phyloP scores from a whole-genome alignment of 305 asterid species.

The Striga hermonthica region DNA sequence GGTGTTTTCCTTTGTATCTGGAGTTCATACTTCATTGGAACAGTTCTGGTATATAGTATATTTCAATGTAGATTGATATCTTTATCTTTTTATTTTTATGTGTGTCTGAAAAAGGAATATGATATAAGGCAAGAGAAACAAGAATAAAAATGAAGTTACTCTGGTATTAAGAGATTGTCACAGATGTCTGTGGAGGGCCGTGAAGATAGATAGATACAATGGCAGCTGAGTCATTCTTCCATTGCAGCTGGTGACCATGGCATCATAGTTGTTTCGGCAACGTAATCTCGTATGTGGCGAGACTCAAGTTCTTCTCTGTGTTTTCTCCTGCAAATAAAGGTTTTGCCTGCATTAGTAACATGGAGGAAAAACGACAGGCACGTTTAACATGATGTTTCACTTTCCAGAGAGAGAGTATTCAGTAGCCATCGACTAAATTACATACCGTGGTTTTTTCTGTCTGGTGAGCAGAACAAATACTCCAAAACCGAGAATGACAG shows the following conservation, averaged over 20 bases:
- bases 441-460: conserved; percentile 73
- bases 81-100: not conserved
- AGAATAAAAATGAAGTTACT: not conserved
- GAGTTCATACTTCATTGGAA: no score
- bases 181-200: not conserved
- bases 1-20: not conserved
- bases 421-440: conserved; percentile 9
- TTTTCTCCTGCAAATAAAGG: conserved; percentile 43
- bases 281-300: conserved; percentile 39
- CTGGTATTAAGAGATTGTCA: not conserved
- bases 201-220: not conserved
- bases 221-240: conserved; percentile 16
- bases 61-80: not conserved
- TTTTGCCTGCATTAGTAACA: not conserved
- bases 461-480: conserved; percentile 72
- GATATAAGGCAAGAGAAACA: not conserved
- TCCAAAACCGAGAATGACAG: conserved; percentile 70
- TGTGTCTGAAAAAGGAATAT: not conserved
- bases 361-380: not conserved
- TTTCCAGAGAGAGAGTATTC: not conserved
- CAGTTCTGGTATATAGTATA: no score
- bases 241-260: conserved; percentile 26
- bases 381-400: not conserved
- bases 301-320: conserved; percentile 33
- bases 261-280: conserved; percentile 33